These are phyloP conservation scores for Candida lessepsii DNA, from an alignment of 805 yeast species.

Conservation along the genomic window DNA sequence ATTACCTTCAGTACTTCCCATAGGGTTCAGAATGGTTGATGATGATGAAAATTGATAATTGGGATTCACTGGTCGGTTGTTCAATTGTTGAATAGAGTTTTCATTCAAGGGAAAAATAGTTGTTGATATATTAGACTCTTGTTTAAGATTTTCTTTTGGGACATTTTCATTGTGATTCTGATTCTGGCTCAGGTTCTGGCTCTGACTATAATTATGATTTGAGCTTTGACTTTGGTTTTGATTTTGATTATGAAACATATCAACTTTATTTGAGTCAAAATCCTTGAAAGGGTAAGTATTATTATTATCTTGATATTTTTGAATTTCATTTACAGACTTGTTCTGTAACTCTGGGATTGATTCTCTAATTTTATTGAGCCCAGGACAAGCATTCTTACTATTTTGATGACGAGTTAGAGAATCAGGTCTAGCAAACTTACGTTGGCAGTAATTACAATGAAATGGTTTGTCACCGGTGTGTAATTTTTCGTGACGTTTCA, in stretches of 20 bases:
- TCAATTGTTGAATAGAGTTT: not conserved
- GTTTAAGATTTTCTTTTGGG: not conserved
- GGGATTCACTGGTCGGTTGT: not conserved
- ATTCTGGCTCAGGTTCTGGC: not conserved
- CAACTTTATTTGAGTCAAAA: too few relatives aligned
- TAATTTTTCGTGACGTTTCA: constrained; percentile 70
- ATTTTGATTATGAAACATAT: too few relatives aligned
- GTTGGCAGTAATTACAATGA: constrained; percentile 57
- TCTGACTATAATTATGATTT: too few relatives aligned
- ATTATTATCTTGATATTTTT: not conserved
- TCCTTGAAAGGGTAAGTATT: not conserved
- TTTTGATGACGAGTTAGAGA: constrained; percentile 70
- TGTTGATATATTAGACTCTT: not conserved
- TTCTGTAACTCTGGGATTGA: constrained; percentile 3
- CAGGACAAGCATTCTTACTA: constrained; percentile 36
- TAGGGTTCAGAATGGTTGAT: constrained; percentile 2
- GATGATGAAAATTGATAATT: constrained; percentile 2
- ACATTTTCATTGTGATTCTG: not conserved
- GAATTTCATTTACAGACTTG: constrained; percentile 1
- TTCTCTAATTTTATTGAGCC: constrained; percentile 7
- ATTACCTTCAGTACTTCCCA: not conserved
- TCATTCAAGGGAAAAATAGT: not conserved
- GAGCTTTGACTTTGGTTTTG: too few relatives aligned
- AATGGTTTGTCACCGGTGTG: constrained; percentile 78
- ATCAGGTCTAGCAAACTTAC: constrained; percentile 71